Base-by-base conservation (phyloP, 805 yeast species). In the Sungouiella blattae region DNA sequence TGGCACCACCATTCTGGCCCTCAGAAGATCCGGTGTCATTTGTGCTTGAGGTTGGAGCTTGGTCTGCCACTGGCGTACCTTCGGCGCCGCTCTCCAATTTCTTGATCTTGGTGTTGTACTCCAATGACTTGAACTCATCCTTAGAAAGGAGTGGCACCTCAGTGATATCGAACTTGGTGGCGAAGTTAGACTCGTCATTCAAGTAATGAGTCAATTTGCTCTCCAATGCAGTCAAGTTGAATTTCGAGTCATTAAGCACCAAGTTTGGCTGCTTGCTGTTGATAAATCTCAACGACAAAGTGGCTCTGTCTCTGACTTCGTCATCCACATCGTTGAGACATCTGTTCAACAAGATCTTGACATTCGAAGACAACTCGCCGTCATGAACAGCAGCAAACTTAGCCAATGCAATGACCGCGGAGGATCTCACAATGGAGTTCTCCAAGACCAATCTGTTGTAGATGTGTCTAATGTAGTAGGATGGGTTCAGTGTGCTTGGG, bases 291-390 rank as follows among this genome's bases (percentile, higher is more conserved):
- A 91, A 72, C 2, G 95, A 82, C 49, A 91, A 69, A 2, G 95
- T 84, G 7, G 98, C 97, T 59, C 98, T 81, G 59, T 91, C 98
- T 70, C 98, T 87, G 22, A 93, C 98, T 64, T 91, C 98, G 62
- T 91, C 98, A 59, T 91, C 96, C 29, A 72, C 76, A 61, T 91
- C 98, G 46, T 77, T 84, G 46, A 88, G 75, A 48, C 95, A 87
- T 66, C 97, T 80, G 41, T 73, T 72, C 49, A 93, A 74, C 50
- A 93, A 72, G 41, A 84, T 83, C 48, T 73, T 73, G 49, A 91
- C 84, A 36, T 88, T 83, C 43, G 73, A 71, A 36, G 75, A 67
- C 43, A 89, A 76, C 18, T 73, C 69, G 11, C 74, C 75, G 47
- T 88, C 94, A 38, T 80, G 80, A 27, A 81, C 76, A 38, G 86